These are phyloP conservation scores for Monosporascus sp. DNA, from an alignment of 2,329 filamentous ascomycete genomes.

Conservation along the genomic window DNA sequence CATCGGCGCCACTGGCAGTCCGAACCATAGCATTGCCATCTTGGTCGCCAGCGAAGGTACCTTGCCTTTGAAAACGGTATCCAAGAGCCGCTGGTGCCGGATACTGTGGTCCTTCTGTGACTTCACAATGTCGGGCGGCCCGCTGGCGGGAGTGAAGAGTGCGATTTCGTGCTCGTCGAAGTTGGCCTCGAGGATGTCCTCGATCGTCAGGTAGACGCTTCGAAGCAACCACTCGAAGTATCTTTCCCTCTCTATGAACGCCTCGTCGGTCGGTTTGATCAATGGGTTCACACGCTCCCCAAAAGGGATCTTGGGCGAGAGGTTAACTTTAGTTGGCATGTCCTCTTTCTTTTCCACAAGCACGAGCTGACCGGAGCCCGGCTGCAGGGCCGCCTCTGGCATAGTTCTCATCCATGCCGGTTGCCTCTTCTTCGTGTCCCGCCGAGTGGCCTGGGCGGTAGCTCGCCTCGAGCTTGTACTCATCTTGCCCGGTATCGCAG, in stretches of 20 bases:
- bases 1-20: conserved; percentile 38
- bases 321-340: background rate
- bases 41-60: conserved; percentile 32
- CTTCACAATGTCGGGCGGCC: conserved; percentile 21
- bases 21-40: conserved; percentile 42
- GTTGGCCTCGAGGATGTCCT: conserved; percentile 25
- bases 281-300: conserved; percentile 14
- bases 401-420: background rate
- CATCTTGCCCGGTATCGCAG: background rate
- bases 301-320: conserved; percentile 15
- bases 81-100: conserved; percentile 26
- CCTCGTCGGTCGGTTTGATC: conserved; percentile 9
- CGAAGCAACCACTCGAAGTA: conserved; percentile 26
- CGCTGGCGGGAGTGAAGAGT: conserved; percentile 24
- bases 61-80: conserved; percentile 25
- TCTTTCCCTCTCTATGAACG: conserved; percentile 16
- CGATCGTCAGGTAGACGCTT: conserved; percentile 16
- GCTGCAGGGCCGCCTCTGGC: background rate
- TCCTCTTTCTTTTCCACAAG: background rate
- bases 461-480: background rate
- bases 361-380: background rate
- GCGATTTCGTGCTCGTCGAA: conserved; percentile 31
- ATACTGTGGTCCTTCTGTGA: conserved; percentile 27
- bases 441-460: background rate
- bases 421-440: background rate